phyloP scores from a whole-genome alignment of 1,284 basidiomycete species.

The Caloboletus inedulis region DNA sequence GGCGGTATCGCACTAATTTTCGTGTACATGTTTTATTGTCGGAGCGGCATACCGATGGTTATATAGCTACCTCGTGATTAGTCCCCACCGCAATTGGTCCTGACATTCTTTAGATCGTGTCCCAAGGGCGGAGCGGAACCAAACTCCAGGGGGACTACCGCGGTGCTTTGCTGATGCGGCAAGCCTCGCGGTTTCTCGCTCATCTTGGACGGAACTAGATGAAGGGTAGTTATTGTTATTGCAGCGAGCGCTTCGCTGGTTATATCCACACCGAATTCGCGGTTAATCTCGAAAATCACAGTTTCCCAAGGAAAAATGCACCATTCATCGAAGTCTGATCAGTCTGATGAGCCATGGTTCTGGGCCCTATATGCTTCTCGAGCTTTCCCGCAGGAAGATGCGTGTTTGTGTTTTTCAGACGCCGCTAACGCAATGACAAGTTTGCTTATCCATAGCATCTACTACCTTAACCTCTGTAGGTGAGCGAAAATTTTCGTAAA shows the following conservation, averaged over 20 bases:
- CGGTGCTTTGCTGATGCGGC: conserved; percentile 5
- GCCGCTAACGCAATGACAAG: conserved; percentile 7
- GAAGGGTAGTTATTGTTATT: not conserved
- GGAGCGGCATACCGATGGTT: conserved; percentile 26
- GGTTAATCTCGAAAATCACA: conserved; percentile 29
- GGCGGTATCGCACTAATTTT: conserved; percentile 11
- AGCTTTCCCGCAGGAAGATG: conserved; percentile 17
- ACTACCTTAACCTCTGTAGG: conserved; percentile 15
- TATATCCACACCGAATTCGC: conserved; percentile 15
- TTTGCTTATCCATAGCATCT: conserved; percentile 6
- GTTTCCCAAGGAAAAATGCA: conserved; percentile 17
- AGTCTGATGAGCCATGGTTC: conserved; percentile 20
- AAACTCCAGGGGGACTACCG: conserved; percentile 5
- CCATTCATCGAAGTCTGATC: conserved; percentile 19
- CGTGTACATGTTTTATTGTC: conserved; percentile 17
- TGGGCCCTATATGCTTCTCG: conserved; percentile 10
- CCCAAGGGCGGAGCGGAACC: conserved; percentile 14
- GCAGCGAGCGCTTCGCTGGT: not conserved
- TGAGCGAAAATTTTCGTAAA: conserved; percentile 8
- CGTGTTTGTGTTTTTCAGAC: conserved; percentile 19
- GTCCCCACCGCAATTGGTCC: conserved; percentile 2
- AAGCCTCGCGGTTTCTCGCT: conserved; percentile 2
- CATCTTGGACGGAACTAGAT: conserved; percentile 1
- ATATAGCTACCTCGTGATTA: conserved; percentile 7
- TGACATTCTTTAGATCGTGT: conserved; percentile 1